Conservation (phyloP, 306 rosid genomes). For the Sicyos edulis region DNA sequence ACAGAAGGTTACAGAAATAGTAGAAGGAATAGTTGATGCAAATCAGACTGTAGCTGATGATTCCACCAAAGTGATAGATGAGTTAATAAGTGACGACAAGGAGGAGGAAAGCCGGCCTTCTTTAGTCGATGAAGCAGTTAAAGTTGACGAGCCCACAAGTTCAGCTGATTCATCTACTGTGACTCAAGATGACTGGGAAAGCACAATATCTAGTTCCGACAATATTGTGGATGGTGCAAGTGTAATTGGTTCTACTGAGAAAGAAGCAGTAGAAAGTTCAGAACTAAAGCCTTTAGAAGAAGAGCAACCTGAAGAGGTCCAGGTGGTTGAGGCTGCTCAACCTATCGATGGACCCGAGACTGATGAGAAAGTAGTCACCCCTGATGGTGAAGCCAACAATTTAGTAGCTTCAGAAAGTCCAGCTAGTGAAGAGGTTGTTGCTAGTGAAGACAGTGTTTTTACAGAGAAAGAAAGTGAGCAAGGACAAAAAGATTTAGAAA, state of each 20-base stretch:
- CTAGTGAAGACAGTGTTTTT: slow-evolving; percentile 33
- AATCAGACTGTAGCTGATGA: slow-evolving; percentile 30
- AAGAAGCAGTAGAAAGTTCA: slow-evolving; percentile 13
- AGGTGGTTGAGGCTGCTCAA: slow-evolving; percentile 7
- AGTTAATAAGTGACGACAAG: slow-evolving; percentile 24
- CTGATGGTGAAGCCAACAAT: slow-evolving; percentile 32
- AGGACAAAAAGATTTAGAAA: slow-evolving; percentile 32
- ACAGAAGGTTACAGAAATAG: slow-evolving; percentile 35
- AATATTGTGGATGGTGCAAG: slow-evolving; percentile 24
- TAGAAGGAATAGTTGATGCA: slow-evolving; percentile 35
- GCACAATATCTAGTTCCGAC: slow-evolving; percentile 25
- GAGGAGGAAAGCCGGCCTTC: slow-evolving; percentile 30
- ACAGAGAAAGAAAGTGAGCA: slow-evolving; percentile 35
- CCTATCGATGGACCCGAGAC: slow-evolving; percentile 33
- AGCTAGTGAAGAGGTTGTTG: slow-evolving; percentile 27
- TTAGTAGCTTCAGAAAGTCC: slow-evolving; percentile 29
- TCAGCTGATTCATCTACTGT: slow-evolving; percentile 30
- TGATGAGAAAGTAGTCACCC: slow-evolving; percentile 28
- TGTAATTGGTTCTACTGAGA: too few species aligned
- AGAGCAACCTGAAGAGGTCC: slow-evolving; percentile 10
- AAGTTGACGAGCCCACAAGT: slow-evolving; percentile 32
- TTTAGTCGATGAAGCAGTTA: slow-evolving; percentile 27
- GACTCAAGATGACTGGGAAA: slow-evolving; percentile 20
- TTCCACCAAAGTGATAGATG: slow-evolving; percentile 33
- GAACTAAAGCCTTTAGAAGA: neutral